These are phyloP conservation scores for Corymbia calophylla DNA, from an alignment of 441 rosid species.

Conservation along the genomic window DNA sequence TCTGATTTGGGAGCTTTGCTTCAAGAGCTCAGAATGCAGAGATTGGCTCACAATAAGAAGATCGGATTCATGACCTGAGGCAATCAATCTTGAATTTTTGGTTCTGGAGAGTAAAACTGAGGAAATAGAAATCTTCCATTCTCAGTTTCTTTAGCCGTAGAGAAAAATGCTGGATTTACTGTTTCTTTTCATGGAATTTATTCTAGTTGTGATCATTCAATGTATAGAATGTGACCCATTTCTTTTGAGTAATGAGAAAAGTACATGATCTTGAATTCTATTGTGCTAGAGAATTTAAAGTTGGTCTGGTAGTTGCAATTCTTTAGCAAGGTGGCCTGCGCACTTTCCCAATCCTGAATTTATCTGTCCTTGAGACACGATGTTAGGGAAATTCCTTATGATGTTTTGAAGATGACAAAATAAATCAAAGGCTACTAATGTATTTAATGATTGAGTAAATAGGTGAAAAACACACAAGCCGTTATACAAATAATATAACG, in stretches of 20 bases:
- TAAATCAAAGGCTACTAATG: no score
- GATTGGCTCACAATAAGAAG: not conserved
- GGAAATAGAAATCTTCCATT: not conserved
- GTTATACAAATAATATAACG: no score
- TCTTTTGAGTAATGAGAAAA: not conserved
- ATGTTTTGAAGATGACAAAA: no score
- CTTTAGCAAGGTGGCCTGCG: not conserved
- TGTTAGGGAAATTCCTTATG: no score
- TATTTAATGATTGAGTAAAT: no score
- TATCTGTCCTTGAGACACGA: not conserved
- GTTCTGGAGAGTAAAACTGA: not conserved
- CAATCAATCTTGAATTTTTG: not conserved
- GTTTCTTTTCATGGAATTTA: not conserved
- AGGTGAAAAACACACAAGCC: no score
- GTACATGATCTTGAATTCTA: not conserved
- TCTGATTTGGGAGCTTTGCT: constrained; percentile 26
- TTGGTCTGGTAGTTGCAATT: not conserved
- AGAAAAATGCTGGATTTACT: not conserved
- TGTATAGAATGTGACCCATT: not conserved
- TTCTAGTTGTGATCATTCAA: not conserved
- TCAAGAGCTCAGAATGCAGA: constrained; percentile 17
- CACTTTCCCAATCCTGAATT: not conserved
- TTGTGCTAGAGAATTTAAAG: not conserved
- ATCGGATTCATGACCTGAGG: not conserved
- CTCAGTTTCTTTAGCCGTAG: not conserved